Evolutionary conservation across 106 monocot genomes (phyloP).

Genomic region (Dendrobium officinale): DNA sequence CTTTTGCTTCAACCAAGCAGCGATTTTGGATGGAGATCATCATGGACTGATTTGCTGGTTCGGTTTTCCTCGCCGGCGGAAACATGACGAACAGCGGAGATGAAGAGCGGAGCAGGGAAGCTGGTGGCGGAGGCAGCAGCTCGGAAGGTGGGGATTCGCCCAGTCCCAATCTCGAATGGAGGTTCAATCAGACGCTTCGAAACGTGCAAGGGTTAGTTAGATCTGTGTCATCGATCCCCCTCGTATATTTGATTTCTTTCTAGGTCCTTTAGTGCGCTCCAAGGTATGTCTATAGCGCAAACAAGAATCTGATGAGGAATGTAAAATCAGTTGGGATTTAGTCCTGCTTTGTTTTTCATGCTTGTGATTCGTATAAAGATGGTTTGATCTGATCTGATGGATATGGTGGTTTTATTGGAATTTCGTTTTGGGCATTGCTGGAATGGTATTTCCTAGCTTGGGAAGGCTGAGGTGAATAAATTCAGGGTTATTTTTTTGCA

Average conservation of each 20-base stretch:
- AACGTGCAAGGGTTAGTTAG: constrained; percentile 83
- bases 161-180: constrained; percentile 69
- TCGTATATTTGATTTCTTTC: constrained; percentile 3
- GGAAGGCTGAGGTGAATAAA: neutral
- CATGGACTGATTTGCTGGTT: neutral
- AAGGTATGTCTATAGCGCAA: neutral
- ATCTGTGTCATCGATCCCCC: neutral
- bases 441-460: neutral
- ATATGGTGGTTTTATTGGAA: neutral
- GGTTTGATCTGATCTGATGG: neutral
- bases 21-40: neutral
- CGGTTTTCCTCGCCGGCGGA: neutral
- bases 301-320: neutral
- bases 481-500: neutral
- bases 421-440: neutral
- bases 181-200: constrained; percentile 90
- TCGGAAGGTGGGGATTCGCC: constrained; percentile 9
- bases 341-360: neutral
- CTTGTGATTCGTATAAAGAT: neutral
- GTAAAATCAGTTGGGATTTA: neutral
- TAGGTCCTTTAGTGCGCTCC: neutral
- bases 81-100: constrained; percentile 32
- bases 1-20: neutral
- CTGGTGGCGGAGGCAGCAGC: constrained; percentile 14
- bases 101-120: constrained; percentile 17